A percentile compares a stretch with the other conserved stretches of the same genome.
phyloP scores from a whole-genome alignment of 768 basidiomycete genomes.

The Austroboletus eburneus region DNA sequence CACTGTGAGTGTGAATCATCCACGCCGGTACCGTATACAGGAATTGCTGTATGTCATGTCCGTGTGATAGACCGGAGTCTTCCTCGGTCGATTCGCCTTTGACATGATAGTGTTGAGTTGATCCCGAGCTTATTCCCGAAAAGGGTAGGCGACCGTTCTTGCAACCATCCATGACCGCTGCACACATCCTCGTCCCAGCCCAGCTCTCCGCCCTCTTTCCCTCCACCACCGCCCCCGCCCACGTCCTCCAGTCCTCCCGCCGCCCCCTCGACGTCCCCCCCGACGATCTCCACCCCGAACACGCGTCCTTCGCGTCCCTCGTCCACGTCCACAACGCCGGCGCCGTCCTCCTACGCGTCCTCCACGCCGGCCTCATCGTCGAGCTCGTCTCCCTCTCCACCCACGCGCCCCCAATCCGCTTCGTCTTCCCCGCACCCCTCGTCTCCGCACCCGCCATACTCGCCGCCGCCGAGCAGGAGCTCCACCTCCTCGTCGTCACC shows the following conservation, averaged over 20 bases:
- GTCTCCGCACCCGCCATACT: constrained; percentile 64
- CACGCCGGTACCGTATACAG: constrained; percentile 22
- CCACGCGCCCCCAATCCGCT: constrained; percentile 62
- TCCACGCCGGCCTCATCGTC: constrained; percentile 69
- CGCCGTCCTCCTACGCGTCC: constrained; percentile 66
- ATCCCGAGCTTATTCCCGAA: too few species aligned
- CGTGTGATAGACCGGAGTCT: constrained; percentile 16
- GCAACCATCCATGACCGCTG: constrained; percentile 20
- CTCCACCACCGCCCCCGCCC: constrained; percentile 43
- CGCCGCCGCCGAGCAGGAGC: constrained; percentile 39
- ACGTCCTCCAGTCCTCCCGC: constrained; percentile 57
- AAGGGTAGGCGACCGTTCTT: too few species aligned
- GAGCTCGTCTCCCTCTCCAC: constrained; percentile 75
- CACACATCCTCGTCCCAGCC: constrained; percentile 45
- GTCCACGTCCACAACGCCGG: constrained; percentile 56
- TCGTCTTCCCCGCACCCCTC: constrained; percentile 71
- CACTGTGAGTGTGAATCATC: neutral
- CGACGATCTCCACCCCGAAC: constrained; percentile 57
- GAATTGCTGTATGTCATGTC: constrained; percentile 25
- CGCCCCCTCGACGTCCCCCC: constrained; percentile 39
- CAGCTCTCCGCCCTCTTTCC: constrained; percentile 65
- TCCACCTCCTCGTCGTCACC: constrained; percentile 73
- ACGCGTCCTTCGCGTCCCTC: constrained; percentile 63
- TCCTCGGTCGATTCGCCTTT: constrained; percentile 15
- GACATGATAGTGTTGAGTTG: too few species aligned